Evolutionary conservation across 2,329 filamentous ascomycete species (phyloP).

Genomic region (Diaporthe aspalathi): DNA sequence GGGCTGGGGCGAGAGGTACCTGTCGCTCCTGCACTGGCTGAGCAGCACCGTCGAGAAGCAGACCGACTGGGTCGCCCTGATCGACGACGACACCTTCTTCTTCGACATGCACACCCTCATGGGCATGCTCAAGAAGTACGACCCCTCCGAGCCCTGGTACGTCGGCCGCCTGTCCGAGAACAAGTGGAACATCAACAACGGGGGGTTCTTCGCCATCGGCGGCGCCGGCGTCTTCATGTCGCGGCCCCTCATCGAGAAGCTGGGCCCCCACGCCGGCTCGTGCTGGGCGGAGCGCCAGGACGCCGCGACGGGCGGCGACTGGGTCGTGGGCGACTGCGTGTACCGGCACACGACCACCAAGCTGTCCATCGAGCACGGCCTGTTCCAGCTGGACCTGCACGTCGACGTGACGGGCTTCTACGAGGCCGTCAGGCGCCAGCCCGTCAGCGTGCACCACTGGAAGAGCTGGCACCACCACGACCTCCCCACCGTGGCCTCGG

Average conservation of each 20-base stretch:
- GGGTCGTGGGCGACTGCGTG: constrained; percentile 54
- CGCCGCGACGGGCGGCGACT: constrained; percentile 49
- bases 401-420: constrained; percentile 57
- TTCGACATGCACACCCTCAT: constrained; percentile 52
- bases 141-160: constrained; percentile 52
- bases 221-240: constrained; percentile 59
- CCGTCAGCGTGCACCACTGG: constrained; percentile 59
- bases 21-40: constrained; percentile 33
- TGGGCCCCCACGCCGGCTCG: constrained; percentile 51
- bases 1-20: constrained; percentile 37
- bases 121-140: constrained; percentile 51
- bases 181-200: constrained; percentile 52
- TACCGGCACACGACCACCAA: constrained; percentile 54
- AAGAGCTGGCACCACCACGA: constrained; percentile 46
- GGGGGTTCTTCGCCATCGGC: constrained; percentile 57
- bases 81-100: constrained; percentile 61
- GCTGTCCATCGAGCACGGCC: constrained; percentile 53
- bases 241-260: constrained; percentile 50
- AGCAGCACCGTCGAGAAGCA: constrained; percentile 29
- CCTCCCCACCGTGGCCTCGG: constrained; percentile 51
- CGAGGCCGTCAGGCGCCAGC: constrained; percentile 53
- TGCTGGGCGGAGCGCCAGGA: constrained; percentile 46
- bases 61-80: constrained; percentile 54
- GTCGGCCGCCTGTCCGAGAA: constrained; percentile 56
- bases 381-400: constrained; percentile 56